Conservation (phyloP, 345 rosid species). For the Carallia brachiata region DNA sequence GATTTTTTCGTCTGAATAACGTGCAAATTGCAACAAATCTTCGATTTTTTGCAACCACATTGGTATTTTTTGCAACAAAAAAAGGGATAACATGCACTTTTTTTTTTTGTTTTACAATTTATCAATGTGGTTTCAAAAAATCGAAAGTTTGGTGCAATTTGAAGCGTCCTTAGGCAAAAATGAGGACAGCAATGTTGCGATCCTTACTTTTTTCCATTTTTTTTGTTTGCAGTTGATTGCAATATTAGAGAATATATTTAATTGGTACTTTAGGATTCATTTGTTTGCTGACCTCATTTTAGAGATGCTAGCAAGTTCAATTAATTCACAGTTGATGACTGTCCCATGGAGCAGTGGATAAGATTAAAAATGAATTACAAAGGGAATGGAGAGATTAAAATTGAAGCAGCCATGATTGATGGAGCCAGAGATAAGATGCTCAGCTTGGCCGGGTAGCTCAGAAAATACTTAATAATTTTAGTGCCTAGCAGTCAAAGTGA, state of each 20-base stretch:
- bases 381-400: conserved; percentile 58
- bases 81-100: too few relatives aligned
- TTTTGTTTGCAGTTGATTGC: not conserved
- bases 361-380: conserved; percentile 53
- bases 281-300: not conserved
- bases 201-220: too few relatives aligned
- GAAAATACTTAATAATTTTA: conserved; percentile 53
- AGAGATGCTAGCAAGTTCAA: conserved; percentile 32
- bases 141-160: too few relatives aligned
- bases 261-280: not conserved
- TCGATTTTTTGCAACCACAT: too few relatives aligned
- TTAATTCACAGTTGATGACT: too few relatives aligned
- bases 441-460: conserved; percentile 76
- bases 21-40: too few relatives aligned
- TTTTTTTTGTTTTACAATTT: too few relatives aligned
- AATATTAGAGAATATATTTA: not conserved
- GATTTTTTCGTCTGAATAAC: too few relatives aligned
- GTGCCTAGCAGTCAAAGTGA: conserved; percentile 30
- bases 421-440: conserved; percentile 69
- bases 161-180: too few relatives aligned
- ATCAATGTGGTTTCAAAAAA: too few relatives aligned
- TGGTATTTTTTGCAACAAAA: too few relatives aligned
- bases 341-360: conserved; percentile 59
- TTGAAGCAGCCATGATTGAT: conserved; percentile 88
- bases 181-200: too few relatives aligned